Base-by-base conservation (phyloP, 768 basidiomycete species). In the Serendipita indica region DNA sequence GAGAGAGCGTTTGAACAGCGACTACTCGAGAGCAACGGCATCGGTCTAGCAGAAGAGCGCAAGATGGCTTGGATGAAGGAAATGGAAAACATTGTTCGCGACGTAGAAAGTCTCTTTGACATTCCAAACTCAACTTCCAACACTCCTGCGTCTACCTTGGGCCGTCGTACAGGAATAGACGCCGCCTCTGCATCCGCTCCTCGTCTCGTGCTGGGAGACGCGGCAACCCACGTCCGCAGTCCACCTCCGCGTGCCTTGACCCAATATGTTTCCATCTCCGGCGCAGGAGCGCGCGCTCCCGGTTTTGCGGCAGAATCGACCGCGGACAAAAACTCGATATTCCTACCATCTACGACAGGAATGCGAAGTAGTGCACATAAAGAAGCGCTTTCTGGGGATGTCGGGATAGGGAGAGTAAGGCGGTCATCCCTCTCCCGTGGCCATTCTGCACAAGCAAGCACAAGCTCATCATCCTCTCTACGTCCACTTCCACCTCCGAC, bases 201-300 rank as follows among this genome's bases (percentile, higher is more conserved):
- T 60, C 61, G 33, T 64, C 67, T 14, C 71, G 78, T 13, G 74
- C 78, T 20, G 69, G 86, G 18, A 75, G 74, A 57, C 75, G 70
- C 45, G 77, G 77, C 57, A 72, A 74, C 41, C 77, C 82, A 25
- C 73, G 74, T 39, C 68, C 75, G 46, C 57, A 71, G 85, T 0
- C 84, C 81, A 27, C 76, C 87, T 6, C 85, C 87, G 1, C 77
- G 85, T 35, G 84, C 87, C 1, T 65, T 89, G 34, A 88, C 87
- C 1, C 82, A 86, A 67, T 86, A 82, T 64, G 74, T 84, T 34
- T 46, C 57, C 35, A 56, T 64, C 30, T 54, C 49, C 10, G 49
- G 49, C n/a, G 49, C 49, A 25, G 30, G 30, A 6, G 61, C 61
- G 32, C 61, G 61, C 10, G 49, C 52, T 10, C 33, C 46, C 18